phyloP scores from a whole-genome alignment of 805 yeast genomes.

The Torulaspora franciscae region DNA sequence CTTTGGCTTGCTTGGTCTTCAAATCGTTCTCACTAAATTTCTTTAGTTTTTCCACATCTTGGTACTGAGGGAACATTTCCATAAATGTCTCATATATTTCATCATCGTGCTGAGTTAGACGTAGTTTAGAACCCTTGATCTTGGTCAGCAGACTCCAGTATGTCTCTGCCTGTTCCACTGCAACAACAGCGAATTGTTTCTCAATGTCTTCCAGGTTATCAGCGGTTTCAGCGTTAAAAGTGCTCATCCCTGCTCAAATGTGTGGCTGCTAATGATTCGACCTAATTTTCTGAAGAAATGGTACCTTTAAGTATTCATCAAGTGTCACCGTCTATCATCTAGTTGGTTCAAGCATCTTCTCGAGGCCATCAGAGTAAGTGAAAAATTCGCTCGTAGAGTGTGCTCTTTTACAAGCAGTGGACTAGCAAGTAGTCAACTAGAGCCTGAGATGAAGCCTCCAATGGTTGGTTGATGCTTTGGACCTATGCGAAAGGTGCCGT shows the following conservation, averaged over 20 bases:
- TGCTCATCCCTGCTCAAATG: constrained; percentile 10
- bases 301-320: not conserved
- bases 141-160: constrained; percentile 79
- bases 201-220: constrained; percentile 95
- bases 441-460: not conserved
- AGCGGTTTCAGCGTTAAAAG: constrained; percentile 81
- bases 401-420: not conserved
- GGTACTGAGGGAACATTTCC: constrained; percentile 84
- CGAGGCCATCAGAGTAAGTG: not conserved
- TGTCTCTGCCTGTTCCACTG: constrained; percentile 91
- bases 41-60: constrained; percentile 51
- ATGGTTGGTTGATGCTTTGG: not conserved
- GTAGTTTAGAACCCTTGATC: constrained; percentile 74
- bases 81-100: constrained; percentile 58
- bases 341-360: constrained; percentile 2
- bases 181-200: constrained; percentile 96
- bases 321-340: not conserved
- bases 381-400: not conserved
- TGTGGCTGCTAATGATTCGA: not conserved
- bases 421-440: not conserved
- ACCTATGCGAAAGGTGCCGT: not conserved
- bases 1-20: constrained; percentile 76
- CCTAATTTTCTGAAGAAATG: not conserved
- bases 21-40: constrained; percentile 69
- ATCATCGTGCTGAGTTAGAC: constrained; percentile 66